Conservation (phyloP, 2,329 filamentous ascomycete species). For the Pseudocercospora fuligena region DNA sequence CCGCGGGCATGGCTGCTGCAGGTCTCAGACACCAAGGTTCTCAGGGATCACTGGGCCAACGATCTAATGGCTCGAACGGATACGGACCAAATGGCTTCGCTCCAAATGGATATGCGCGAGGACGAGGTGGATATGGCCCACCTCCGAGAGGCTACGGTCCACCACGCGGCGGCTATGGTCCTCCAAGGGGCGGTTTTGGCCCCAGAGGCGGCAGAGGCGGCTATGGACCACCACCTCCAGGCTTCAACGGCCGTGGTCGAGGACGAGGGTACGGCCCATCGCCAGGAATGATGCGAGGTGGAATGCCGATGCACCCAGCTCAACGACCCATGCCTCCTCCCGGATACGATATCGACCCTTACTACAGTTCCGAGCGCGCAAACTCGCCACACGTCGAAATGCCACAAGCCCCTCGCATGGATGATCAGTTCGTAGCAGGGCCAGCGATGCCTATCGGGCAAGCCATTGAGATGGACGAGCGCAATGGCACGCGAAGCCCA, state of each 20-base stretch:
- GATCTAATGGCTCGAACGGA: constrained; percentile 38
- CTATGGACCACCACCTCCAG: constrained; percentile 35
- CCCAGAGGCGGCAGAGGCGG: constrained; percentile 57
- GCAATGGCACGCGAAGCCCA: constrained; percentile 53
- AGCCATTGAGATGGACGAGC: constrained; percentile 80
- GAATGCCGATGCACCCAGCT: constrained; percentile 24
- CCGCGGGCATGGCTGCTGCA: constrained; percentile 36
- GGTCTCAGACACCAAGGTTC: constrained; percentile 55
- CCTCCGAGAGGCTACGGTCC: constrained; percentile 56
- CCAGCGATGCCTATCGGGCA: constrained; percentile 57
- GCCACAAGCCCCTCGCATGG: constrained; percentile 36
- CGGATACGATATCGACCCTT: constrained; percentile 35
- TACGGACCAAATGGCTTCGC: constrained; percentile 28
- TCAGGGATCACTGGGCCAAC: constrained; percentile 49
- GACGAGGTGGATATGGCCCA: constrained; percentile 49
- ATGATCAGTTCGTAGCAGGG: constrained; percentile 39
- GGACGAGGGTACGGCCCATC: constrained; percentile 17
- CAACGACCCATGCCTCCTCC: constrained; percentile 32
- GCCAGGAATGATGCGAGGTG: constrained; percentile 39
- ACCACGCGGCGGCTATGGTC: constrained; percentile 53
- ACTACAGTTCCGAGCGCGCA: constrained; percentile 24
- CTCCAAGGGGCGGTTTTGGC: constrained; percentile 36
- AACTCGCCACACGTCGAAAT: constrained; percentile 21
- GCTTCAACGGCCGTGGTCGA: constrained; percentile 33
- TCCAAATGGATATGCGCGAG: constrained; percentile 39